A percentile compares a stretch with the other conserved stretches of the same genome.
Evolutionary conservation across 2,329 filamentous ascomycete species (phyloP).

Genomic region (Fusarium pilosicola): DNA sequence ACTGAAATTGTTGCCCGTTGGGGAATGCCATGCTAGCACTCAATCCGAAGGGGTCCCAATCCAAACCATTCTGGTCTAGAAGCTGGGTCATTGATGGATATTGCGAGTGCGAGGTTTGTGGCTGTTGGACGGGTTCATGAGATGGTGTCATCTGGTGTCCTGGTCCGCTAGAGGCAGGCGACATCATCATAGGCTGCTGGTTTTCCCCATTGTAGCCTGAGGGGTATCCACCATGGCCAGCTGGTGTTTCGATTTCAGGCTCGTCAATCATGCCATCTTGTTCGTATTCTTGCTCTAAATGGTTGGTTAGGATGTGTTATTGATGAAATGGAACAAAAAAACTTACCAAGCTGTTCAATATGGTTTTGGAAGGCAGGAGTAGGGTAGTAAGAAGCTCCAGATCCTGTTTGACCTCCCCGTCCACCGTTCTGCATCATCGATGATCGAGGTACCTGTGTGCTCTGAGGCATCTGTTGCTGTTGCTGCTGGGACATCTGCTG

Average conservation of each 20-base stretch:
- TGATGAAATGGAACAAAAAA: conserved; percentile 55
- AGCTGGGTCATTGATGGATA: conserved; percentile 74
- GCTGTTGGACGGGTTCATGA: conserved; percentile 44
- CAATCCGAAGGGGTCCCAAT: conserved; percentile 92
- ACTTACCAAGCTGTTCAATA: conserved; percentile 94
- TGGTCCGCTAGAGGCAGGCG: conserved; percentile 53
- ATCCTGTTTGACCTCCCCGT: conserved; percentile 51
- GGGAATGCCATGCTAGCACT: conserved; percentile 97
- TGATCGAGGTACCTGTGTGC: conserved; percentile 41
- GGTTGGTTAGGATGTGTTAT: conserved; percentile 72
- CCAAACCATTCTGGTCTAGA: conserved; percentile 78
- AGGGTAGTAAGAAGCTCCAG: conserved; percentile 74
- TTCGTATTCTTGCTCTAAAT: conserved; percentile 95
- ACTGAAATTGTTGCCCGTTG: conserved; percentile 78
- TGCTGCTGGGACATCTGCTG: conserved; percentile 47
- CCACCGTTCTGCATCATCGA: conserved; percentile 52
- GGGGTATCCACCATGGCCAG: conserved; percentile 72
- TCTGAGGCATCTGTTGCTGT: conserved; percentile 38
- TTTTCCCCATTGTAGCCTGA: conserved; percentile 61
- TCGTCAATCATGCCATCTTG: conserved; percentile 91
- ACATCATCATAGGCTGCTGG: conserved; percentile 56
- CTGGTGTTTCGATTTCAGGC: conserved; percentile 74
- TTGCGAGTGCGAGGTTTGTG: conserved; percentile 45
- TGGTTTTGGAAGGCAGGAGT: conserved; percentile 89
- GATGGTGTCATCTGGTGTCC: conserved; percentile 51